Base-by-base conservation (phyloP, 1,284 basidiomycete species). In the Somion occarium region DNA sequence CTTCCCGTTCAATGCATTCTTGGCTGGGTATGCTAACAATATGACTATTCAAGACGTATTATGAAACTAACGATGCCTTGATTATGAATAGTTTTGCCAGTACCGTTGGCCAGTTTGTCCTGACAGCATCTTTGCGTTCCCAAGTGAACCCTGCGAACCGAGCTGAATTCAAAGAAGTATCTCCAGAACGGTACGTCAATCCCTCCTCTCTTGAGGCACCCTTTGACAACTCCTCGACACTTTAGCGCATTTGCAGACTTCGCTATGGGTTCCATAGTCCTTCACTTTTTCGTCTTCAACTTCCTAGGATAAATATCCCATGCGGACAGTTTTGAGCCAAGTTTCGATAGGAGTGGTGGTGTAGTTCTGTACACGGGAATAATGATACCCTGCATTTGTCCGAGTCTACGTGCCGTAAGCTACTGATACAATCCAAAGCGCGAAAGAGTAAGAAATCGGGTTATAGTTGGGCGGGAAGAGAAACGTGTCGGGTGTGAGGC, bases 241-340 rank as follows among this genome's bases (percentile, higher is more conserved):
- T 30, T 51, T 68, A 97, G 93, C 62, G 94, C 94, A 23, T 99
- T 99, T 64, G 94, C 91, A 42, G 97, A 99, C 67, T 99, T 98
- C 64, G 88, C 91, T 25, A 73, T 97, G 47, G 95, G 94, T 15
- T 96, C 93, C 1, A 85, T 99, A 55, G 84, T 98, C 41, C 76
- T 99, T 47, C 96, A 99, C 72, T 96, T 98, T 75, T 99, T 99
- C 67, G 94, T 97, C 50, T 98, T 88, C 80, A 98, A 98, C 73
- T 99, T 98, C 79, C 78, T 93, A 5, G 91, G 91, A 60, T 91
- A 70, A 73, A 53, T 38, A 51, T n/a, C 18, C 37, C 19, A 41
- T 41, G 19, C 18, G 13, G 38, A 26, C 44, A 26, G 7, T 23
- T 43, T 13, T 19, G 19, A 22, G 30, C 37, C 42, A 44, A 12